phyloP scores from a whole-genome alignment of 108 stramenopile genomes.

The Parietichytrium sp. region DNA sequence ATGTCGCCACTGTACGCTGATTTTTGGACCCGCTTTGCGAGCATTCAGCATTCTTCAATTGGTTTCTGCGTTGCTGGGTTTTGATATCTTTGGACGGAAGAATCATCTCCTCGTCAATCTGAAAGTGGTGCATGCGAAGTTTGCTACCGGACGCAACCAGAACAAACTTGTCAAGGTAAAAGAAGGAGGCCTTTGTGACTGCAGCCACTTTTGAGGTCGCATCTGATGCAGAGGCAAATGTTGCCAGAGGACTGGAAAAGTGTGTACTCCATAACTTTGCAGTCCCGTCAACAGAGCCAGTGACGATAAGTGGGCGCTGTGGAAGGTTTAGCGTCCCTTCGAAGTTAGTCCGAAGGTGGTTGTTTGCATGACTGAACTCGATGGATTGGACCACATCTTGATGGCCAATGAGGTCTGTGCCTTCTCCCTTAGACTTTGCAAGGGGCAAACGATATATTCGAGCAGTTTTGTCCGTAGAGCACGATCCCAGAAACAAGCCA shows the following conservation, averaged over 20 bases:
- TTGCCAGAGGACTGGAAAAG: neutral
- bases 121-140: neutral
- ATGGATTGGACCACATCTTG: conserved; percentile 15
- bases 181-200: neutral
- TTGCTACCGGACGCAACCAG: neutral
- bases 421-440: neutral
- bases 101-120: neutral
- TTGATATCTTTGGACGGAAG: neutral
- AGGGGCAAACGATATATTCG: neutral
- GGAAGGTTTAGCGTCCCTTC: neutral
- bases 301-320: neutral
- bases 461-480: neutral
- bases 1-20: neutral
- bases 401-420: neutral
- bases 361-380: neutral
- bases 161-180: conserved; percentile 29
- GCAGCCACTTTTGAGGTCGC: neutral
- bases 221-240: neutral
- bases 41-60: neutral
- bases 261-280: conserved; percentile 25
- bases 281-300: neutral
- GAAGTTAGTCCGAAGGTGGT: neutral
- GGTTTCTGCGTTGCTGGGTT: neutral
- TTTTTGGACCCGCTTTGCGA: neutral
- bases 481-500: neutral